A percentile compares a stretch with the other conserved stretches of the same genome.
Evolutionary conservation across 2,329 filamentous ascomycete species (phyloP).

Genomic region (Epichloe scottii): DNA sequence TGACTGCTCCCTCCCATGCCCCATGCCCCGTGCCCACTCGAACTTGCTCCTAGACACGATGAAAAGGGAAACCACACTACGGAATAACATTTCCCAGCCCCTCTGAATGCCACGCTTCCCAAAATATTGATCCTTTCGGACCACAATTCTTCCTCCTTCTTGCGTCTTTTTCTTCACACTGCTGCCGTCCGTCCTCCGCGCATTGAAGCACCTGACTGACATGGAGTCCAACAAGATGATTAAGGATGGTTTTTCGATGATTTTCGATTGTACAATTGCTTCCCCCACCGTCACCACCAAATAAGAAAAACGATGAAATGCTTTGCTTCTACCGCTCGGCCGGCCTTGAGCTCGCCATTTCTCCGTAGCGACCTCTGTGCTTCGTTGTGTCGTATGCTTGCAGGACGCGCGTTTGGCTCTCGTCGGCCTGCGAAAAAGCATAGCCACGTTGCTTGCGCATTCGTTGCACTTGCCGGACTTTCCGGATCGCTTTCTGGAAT

Average conservation of each 20-base stretch:
- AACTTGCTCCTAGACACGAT: not conserved
- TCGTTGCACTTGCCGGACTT: conserved; percentile 93
- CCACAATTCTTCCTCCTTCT: no score
- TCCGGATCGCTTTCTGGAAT: conserved; percentile 98
- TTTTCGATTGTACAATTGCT: not conserved
- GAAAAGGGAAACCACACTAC: not conserved
- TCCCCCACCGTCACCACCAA: not conserved
- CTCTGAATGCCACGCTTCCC: no score
- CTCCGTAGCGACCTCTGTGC: conserved; percentile 81
- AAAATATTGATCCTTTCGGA: no score
- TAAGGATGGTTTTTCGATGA: not conserved
- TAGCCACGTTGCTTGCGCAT: conserved; percentile 99
- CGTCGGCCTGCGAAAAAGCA: conserved; percentile 94
- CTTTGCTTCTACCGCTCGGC: conserved; percentile 9
- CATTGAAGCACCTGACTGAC: no score
- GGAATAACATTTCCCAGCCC: not conserved
- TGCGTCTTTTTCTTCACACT: no score
- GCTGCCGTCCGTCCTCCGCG: no score
- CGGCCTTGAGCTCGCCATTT: conserved; percentile 57
- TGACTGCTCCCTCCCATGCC: no score
- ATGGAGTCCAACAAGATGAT: no score
- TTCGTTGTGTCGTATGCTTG: conserved; percentile 97
- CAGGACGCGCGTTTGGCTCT: conserved; percentile 85
- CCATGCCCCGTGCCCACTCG: no score
- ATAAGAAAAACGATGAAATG: not conserved